Evolutionary conservation across 352 stramenopile genomes (phyloP), one percentile per base, ranked within the genome.

Genomic region (Pseudoperonospora humuli): DNA sequence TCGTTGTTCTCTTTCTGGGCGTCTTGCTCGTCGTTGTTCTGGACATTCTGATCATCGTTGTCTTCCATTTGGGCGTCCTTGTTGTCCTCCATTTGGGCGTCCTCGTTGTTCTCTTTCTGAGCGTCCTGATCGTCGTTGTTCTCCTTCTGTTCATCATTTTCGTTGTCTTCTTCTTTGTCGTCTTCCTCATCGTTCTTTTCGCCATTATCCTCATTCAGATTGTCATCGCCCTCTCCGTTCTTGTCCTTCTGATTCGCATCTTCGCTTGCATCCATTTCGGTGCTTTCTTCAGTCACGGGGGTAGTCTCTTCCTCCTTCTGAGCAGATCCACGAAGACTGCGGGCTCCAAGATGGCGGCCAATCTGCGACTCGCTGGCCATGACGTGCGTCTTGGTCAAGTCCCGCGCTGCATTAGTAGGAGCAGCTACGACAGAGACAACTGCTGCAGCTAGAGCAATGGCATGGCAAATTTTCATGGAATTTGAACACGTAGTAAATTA

Each of bases 381-480:
- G 10, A 5, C 0, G 20, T 35, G 40, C 7, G 10, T 40, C 19
- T 36, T 35, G 18, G 32, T 33, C 32, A 54, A 27, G 20, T 20
- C 17, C 26, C 36, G 46, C 18, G 46, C 15, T 14, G 53, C 58
- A 18, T 51, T 35, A 10, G 36, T 15, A 13, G 48, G 39, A 32
- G 15, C 35, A 11, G 44, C 27, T 33, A 32, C 54, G 14, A 32
- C 44, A n/a, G 46, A 19, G 21, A 43, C 39, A 27, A 63, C n/a
- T 14, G 53, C 48, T 2, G 39, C 45, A 8, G 34, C 44, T 29
- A 67, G 39, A 17, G 57, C 48, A 37, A 67, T 34, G 44, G 63
- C 33, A 27, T 48, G 43, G n/a, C 35, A 9, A 26, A 67, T 50
- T 39, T 67, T 61, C 57, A 67, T 67, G 34, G 25, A 37, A 38